A percentile compares a stretch with the other conserved stretches of the same genome.
Evolutionary conservation across 1,139 yeast species (phyloP).

Genomic region (Suhomyces chickasaworum): DNA sequence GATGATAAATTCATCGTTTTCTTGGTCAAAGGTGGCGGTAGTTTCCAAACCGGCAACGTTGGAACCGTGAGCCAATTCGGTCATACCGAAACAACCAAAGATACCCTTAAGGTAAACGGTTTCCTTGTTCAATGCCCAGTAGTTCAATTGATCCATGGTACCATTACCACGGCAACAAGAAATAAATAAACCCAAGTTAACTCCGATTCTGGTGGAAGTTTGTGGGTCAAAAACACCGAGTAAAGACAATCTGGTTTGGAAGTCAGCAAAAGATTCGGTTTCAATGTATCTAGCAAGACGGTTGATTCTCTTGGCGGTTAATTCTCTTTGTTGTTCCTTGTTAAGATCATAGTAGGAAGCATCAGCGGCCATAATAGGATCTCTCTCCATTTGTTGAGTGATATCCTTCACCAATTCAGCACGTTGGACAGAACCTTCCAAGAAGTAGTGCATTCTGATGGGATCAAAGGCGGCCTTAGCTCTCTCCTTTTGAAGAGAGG

Average conservation of each 20-base stretch:
- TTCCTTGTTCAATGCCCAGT: conserved; percentile 45
- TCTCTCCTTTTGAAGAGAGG: conserved; percentile 38
- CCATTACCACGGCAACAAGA: conserved; percentile 37
- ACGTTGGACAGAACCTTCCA: conserved; percentile 42
- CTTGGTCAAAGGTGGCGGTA: conserved; percentile 47
- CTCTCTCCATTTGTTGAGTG: conserved; percentile 46
- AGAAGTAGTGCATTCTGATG: conserved; percentile 40
- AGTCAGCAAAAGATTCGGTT: conserved; percentile 36
- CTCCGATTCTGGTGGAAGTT: conserved; percentile 32
- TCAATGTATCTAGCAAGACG: conserved; percentile 44
- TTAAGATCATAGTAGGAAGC: conserved; percentile 40
- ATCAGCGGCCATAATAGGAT: conserved; percentile 40
- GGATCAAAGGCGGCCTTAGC: conserved; percentile 32
- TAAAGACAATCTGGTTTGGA: conserved; percentile 40
- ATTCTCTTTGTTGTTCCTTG: conserved; percentile 40
- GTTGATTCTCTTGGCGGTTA: conserved; percentile 39
- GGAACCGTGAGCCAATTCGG: conserved; percentile 53
- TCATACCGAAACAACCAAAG: conserved; percentile 53
- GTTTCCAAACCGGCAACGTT: conserved; percentile 51
- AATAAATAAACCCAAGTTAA: conserved; percentile 34
- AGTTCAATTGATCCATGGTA: conserved; percentile 38
- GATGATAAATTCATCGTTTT: conserved; percentile 45
- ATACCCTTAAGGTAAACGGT: conserved; percentile 39
- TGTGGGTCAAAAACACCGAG: conserved; percentile 35
- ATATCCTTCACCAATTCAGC: conserved; percentile 32